Conservation (phyloP, 2,329 filamentous ascomycete species). For the Amauroascus niger region DNA sequence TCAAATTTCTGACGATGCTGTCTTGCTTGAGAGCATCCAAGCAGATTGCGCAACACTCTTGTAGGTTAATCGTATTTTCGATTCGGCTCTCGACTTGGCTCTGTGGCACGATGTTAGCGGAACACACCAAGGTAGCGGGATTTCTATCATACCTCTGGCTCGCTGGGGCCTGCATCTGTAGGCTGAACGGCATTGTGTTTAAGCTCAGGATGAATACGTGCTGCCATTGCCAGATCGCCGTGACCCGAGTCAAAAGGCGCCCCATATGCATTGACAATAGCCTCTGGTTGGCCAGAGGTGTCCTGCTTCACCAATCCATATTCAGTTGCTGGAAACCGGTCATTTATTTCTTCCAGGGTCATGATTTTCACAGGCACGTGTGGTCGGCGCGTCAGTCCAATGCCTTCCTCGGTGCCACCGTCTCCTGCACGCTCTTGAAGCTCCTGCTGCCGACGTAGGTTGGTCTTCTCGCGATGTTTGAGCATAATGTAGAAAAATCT, state of each 20-base stretch:
- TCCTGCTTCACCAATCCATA: neutral
- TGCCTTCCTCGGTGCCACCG: neutral
- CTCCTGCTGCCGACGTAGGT: neutral
- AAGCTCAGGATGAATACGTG: neutral
- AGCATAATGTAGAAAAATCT: slow-evolving; percentile 1
- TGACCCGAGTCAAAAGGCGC: neutral
- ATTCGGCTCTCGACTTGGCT: neutral
- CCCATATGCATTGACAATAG: neutral
- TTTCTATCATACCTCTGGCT: neutral
- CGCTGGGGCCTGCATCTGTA: neutral
- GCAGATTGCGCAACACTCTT: slow-evolving; percentile 4
- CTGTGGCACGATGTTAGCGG: neutral
- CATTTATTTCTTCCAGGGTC: slow-evolving; percentile 3
- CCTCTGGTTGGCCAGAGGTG: neutral
- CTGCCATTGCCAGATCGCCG: neutral
- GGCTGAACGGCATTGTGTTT: neutral
- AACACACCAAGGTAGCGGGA: neutral
- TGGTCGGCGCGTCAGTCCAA: neutral
- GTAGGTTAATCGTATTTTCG: neutral
- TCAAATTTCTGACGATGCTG: neutral
- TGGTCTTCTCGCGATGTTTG: neutral
- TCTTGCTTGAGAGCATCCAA: neutral
- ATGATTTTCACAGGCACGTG: slow-evolving; percentile 1
- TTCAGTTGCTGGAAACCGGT: neutral
- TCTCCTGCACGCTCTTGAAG: neutral